phyloP scores from a whole-genome alignment of 2,329 filamentous ascomycete genomes.

The Pezicula rhizophila region DNA sequence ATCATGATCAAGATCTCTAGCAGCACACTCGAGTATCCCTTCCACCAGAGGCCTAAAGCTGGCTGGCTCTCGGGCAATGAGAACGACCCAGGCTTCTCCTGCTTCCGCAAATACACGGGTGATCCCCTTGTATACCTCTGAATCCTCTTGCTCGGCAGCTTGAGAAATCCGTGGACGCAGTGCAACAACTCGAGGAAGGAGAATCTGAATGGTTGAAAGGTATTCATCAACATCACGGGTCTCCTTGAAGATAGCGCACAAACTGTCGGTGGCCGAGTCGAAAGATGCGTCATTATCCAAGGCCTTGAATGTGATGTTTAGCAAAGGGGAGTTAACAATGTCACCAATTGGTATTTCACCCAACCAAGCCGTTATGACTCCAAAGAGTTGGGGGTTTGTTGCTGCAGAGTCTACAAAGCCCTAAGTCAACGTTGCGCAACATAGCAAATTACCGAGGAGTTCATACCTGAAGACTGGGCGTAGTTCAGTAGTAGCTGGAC shows the following conservation, averaged over 20 bases:
- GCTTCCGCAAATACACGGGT: conserved; percentile 90
- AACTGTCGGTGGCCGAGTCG: conserved; percentile 82
- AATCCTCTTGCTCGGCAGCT: conserved; percentile 73
- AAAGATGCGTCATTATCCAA: conserved; percentile 72
- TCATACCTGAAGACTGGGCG: conserved; percentile 80
- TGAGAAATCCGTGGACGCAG: conserved; percentile 71
- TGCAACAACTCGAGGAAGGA: conserved; percentile 75
- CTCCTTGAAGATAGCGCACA: conserved; percentile 87
- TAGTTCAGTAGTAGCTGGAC: conserved; percentile 84
- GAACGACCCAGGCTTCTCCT: conserved; percentile 88
- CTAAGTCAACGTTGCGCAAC: conserved; percentile 3
- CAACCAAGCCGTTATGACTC: conserved; percentile 96
- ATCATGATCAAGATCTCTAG: conserved; percentile 80
- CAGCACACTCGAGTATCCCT: conserved; percentile 84
- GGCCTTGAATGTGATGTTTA: conserved; percentile 74
- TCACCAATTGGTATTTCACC: conserved; percentile 81
- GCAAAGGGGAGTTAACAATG: conserved; percentile 77
- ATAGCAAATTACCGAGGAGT: neutral
- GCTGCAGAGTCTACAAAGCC: conserved; percentile 58
- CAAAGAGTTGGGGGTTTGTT: conserved; percentile 82
- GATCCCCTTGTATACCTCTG: conserved; percentile 78
- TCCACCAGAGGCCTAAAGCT: conserved; percentile 85
- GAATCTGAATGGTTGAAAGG: conserved; percentile 69
- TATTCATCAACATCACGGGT: conserved; percentile 92
- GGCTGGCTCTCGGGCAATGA: conserved; percentile 76